phyloP scores from a whole-genome alignment of 73 alveolate genomes.

The Stentor roeselii region DNA sequence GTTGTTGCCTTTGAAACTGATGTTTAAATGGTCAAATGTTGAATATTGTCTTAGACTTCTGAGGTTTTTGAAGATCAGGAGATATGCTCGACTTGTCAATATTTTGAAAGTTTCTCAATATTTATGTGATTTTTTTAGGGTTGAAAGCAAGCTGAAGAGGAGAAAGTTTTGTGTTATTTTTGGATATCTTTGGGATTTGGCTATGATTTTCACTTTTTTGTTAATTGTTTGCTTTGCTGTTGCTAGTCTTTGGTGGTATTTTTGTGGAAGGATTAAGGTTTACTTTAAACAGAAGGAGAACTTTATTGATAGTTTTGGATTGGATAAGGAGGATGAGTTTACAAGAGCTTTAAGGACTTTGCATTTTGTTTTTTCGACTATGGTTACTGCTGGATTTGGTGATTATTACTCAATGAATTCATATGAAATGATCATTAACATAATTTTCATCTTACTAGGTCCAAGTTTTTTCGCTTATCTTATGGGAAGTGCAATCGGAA shows the following conservation, averaged over 20 bases:
- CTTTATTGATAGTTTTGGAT: background rate
- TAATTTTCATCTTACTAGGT: background rate
- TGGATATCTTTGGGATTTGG: background rate
- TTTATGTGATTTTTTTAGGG: too few species aligned
- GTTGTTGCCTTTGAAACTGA: background rate
- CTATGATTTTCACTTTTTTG: background rate
- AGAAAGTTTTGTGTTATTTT: background rate
- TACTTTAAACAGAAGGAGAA: background rate
- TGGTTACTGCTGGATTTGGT: constrained; percentile 28
- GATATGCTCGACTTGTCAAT: too few species aligned
- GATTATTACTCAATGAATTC: constrained; percentile 2
- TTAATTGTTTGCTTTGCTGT: background rate
- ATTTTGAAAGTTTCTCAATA: too few species aligned
- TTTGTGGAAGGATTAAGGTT: background rate
- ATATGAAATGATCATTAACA: background rate
- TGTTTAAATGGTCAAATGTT: background rate
- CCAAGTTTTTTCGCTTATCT: background rate
- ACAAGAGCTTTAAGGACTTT: background rate
- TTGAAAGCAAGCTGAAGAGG: too few species aligned
- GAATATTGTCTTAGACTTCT: background rate
- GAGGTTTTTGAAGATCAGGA: too few species aligned
- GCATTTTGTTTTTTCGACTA: background rate
- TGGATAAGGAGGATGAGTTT: background rate
- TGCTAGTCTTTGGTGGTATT: background rate
- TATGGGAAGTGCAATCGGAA: background rate